Evolutionary conservation across 2,329 filamentous ascomycete genomes (phyloP).

Genomic region (Triangularia verruculosa): DNA sequence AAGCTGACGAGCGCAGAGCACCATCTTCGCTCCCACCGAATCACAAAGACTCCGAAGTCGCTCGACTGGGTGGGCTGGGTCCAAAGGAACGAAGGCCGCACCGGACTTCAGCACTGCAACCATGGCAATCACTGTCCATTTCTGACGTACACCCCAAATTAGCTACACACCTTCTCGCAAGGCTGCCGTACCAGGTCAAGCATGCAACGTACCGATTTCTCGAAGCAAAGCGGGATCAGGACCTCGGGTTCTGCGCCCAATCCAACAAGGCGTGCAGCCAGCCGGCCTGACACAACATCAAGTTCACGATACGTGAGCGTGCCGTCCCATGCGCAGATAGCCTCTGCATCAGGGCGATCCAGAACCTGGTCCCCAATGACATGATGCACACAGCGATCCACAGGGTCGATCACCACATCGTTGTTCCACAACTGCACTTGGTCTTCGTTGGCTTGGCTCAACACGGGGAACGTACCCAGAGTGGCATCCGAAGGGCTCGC

Average conservation of each 20-base stretch:
- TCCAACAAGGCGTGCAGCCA: slow-evolving; percentile 33
- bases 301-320: slow-evolving; percentile 46
- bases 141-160: slow-evolving; percentile 11
- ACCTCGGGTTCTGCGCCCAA: slow-evolving; percentile 21
- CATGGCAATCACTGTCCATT: slow-evolving; percentile 28
- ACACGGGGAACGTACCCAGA: slow-evolving; percentile 14
- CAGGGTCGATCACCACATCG: slow-evolving; percentile 20
- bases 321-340: slow-evolving; percentile 51
- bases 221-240: slow-evolving; percentile 37
- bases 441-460: slow-evolving; percentile 35
- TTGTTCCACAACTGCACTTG: slow-evolving; percentile 41
- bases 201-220: slow-evolving; percentile 27
- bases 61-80: slow-evolving; percentile 27
- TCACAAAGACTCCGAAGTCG: slow-evolving; percentile 24
- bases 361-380: slow-evolving; percentile 40
- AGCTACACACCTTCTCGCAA: neutral
- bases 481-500: slow-evolving; percentile 7
- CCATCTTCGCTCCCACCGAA: slow-evolving; percentile 20
- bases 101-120: slow-evolving; percentile 29
- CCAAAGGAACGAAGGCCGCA: slow-evolving; percentile 27
- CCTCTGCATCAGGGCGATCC: slow-evolving; percentile 37
- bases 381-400: slow-evolving; percentile 46
- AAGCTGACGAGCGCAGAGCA: slow-evolving; percentile 21
- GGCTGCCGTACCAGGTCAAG: neutral
- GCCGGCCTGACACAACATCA: slow-evolving; percentile 38